Conservation (phyloP, 1,284 basidiomycete species). For the Puccinia triticina region DNA sequence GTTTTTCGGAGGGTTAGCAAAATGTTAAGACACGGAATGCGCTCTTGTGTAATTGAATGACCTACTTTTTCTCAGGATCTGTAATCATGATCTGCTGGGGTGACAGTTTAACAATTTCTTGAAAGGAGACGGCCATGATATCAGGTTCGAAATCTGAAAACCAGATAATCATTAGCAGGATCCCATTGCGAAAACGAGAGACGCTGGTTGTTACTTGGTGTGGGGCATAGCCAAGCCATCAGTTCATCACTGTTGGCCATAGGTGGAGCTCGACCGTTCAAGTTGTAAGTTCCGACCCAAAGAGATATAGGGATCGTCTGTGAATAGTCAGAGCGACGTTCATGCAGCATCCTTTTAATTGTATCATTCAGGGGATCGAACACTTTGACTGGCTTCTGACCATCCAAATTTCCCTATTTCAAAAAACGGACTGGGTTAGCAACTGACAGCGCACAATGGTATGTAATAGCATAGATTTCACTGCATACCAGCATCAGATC, state of each 20-base stretch:
- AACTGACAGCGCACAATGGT: not conserved
- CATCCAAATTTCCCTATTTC: constrained; percentile 80
- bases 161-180: constrained; percentile 2
- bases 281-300: constrained; percentile 91
- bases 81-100: constrained; percentile 93
- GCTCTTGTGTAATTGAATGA: not conserved
- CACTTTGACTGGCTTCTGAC: constrained; percentile 82
- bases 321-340: constrained; percentile 82
- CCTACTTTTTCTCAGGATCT: constrained; percentile 86
- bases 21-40: not conserved
- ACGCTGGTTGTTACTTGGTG: not conserved
- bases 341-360: constrained; percentile 71
- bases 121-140: constrained; percentile 88
- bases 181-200: constrained; percentile 51
- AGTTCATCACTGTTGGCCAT: constrained; percentile 74
- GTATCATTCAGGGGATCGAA: constrained; percentile 93
- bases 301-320: constrained; percentile 72
- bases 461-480: not conserved
- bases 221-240: constrained; percentile 77
- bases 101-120: constrained; percentile 95
- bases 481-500: constrained; percentile 83
- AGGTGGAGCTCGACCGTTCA: constrained; percentile 74
- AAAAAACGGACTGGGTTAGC: not conserved
- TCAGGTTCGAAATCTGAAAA: constrained; percentile 69
- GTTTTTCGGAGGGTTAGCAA: constrained; percentile 17